Base-by-base conservation (phyloP, 306 rosid species). In the Quercus gilva region DNA sequence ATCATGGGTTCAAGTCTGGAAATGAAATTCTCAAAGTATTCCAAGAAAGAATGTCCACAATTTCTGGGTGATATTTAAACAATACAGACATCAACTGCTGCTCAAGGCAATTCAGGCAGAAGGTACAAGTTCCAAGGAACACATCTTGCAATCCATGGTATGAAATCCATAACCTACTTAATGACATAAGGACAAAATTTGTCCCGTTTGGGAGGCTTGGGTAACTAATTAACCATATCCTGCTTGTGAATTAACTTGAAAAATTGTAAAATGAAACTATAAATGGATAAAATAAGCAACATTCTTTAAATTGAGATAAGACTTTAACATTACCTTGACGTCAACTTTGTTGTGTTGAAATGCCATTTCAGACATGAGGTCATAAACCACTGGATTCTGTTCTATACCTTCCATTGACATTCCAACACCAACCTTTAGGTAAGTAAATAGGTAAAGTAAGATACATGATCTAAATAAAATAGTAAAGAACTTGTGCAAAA, bases 351-450 rank as follows among this genome's bases (percentile, higher is more conserved):
- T 82, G 80, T 75, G 88, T 28, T 73, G 94, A 84, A 92, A 94
- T 76, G 97, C 94, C 96, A 92, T 94, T 88, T 94, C 97, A 60
- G 94, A 92, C 97, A 94, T 90, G 81, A 94, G 87, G 83, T 94
- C 97, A 77, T 94, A 94, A 75, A 92, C 92, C 76, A 89, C 79
- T 57, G 97, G 98, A 79, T 92, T 94, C 85, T 94, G 98, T 84
- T 90, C 98, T 70, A 90, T 92, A 51, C 96, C 98, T 90, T 94
- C 97, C 98, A 94, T 92, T 68, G 97, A 87, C 98, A 94, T 90
- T 83, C 97, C 98, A 57, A 94, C 89, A 43, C 98, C 98, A 79
- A 94, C 90, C 98, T 94, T 84, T 80, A 86, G 67, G 82, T 63
- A 84, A 45, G 73, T 82, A 84, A 63, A 82, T 29, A 28, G 35